Percentiles rank a stretch among this genome's conserved stretches.
Conservation (phyloP, 2,329 filamentous ascomycete species). For the Daldinia sp. region DNA sequence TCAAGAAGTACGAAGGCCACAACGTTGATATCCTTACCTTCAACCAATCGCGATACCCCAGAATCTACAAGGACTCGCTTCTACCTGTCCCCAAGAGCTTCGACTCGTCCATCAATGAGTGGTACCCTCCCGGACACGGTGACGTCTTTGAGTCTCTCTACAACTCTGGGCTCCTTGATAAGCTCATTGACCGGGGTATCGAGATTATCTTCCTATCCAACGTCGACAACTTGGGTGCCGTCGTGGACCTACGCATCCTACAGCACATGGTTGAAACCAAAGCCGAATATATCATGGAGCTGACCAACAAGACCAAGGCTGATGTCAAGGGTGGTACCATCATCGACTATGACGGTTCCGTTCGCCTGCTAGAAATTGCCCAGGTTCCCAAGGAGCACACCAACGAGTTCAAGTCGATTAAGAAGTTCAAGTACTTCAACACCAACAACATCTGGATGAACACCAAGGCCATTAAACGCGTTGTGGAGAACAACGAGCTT, state of each 20-base stretch:
- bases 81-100: conserved; percentile 92
- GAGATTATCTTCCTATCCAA: conserved; percentile 99
- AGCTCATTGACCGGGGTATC: conserved; percentile 92
- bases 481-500: conserved; percentile 97
- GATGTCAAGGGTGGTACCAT: conserved; percentile 99
- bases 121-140: conserved; percentile 99
- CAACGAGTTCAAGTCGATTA: conserved; percentile 99
- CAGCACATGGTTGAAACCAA: conserved; percentile 99
- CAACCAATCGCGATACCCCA: conserved; percentile 98
- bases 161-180: conserved; percentile 97
- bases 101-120: conserved; percentile 89
- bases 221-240: conserved; percentile 96
- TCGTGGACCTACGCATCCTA: conserved; percentile 96
- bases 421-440: conserved; percentile 99
- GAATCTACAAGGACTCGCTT: conserved; percentile 97
- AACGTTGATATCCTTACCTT: conserved; percentile 99
- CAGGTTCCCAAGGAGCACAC: conserved; percentile 99
- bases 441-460: conserved; percentile 99
- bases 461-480: conserved; percentile 95
- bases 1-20: conserved; percentile 99
- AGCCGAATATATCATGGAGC: conserved; percentile 99
- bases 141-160: conserved; percentile 99
- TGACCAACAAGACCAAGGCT: conserved; percentile 99
- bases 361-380: conserved; percentile 96
- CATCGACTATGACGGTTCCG: conserved; percentile 97